These are phyloP conservation scores for Holtermannia corniformis DNA, from an alignment of 768 basidiomycete genomes.

Conservation along the genomic window DNA sequence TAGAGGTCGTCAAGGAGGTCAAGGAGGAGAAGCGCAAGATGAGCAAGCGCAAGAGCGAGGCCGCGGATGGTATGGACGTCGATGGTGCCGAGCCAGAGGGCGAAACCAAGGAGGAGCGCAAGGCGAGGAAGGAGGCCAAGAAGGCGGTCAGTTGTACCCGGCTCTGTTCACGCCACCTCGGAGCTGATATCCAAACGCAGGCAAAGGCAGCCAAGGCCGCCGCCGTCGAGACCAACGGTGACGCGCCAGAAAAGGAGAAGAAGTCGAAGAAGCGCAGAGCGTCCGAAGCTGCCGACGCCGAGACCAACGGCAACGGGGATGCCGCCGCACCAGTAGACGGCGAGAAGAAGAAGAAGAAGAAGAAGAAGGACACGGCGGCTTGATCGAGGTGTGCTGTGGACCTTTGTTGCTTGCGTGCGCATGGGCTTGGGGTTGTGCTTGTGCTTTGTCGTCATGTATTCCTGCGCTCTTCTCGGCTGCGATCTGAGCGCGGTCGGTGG, in stretches of 20 bases:
- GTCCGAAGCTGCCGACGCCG: constrained; percentile 26
- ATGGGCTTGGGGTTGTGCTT: too few relatives aligned
- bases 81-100: constrained; percentile 46
- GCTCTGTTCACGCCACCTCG: neutral
- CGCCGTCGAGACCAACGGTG: too few relatives aligned
- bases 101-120: constrained; percentile 60
- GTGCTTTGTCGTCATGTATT: too few relatives aligned
- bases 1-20: constrained; percentile 66
- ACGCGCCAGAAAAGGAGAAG: constrained; percentile 36
- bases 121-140: constrained; percentile 67
- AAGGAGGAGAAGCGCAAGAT: constrained; percentile 69
- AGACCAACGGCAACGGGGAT: constrained; percentile 11
- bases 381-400: neutral
- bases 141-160: constrained; percentile 48
- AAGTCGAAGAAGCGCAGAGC: constrained; percentile 43
- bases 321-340: constrained; percentile 30
- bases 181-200: constrained; percentile 11
- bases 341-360: constrained; percentile 44
- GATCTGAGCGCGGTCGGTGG: too few relatives aligned
- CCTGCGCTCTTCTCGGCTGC: too few relatives aligned
- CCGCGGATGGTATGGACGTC: constrained; percentile 38
- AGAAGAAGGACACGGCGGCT: constrained; percentile 20
- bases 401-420: neutral
- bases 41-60: constrained; percentile 48
- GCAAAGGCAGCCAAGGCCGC: constrained; percentile 34